Evolutionary conservation across 2,329 filamentous ascomycete species (phyloP), one percentile per base, ranked within the genome.

Genomic region (Davidsoniella australis): DNA sequence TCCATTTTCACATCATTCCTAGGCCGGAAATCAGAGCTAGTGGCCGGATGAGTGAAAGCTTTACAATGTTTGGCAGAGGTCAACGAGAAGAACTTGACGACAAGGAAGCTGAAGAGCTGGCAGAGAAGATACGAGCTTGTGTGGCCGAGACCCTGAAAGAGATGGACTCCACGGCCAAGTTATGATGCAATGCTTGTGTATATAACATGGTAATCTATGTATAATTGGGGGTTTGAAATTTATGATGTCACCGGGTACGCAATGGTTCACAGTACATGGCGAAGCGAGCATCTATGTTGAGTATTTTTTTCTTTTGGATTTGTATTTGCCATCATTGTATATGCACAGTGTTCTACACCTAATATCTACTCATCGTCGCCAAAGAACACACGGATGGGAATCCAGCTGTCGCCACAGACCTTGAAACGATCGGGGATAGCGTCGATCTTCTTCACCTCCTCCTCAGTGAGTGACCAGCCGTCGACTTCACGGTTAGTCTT

Each of bases 1-100:
- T 93, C 45, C 89, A 98, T 63, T 96, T 93, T 62, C 91, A 98
- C 58, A 74, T 96, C 47, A 93, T 98, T 33, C 89, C 89, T 0
- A 69, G 89, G 37, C 87, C 88, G 0, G 77, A 82, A 65, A 74
- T 73, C 51, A 68, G 67, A 56, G 73, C 67, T 43, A 72, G 68
- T 55, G 71, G 68, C 5, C 61, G 66, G 43, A 67, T 66, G 57
- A 74, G 73, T 52, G 70, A 75, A 67, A 79, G 78, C 60, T 88
- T 86, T 66, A 85, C 80, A 43, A 88, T 88, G 83, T 89, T 89
- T 66, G 85, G 84, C 1, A 65, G 80, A 12, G 85, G 85, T 0
- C 69, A 73, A 59, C 67, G 85, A 49, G 76, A 80, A 55, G 84
- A 89, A 54, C 60, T 89, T 49, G 83, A 88, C 57, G 83, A 88